Conservation (phyloP, 345 rosid genomes). For the Capsella bursapastoris region DNA sequence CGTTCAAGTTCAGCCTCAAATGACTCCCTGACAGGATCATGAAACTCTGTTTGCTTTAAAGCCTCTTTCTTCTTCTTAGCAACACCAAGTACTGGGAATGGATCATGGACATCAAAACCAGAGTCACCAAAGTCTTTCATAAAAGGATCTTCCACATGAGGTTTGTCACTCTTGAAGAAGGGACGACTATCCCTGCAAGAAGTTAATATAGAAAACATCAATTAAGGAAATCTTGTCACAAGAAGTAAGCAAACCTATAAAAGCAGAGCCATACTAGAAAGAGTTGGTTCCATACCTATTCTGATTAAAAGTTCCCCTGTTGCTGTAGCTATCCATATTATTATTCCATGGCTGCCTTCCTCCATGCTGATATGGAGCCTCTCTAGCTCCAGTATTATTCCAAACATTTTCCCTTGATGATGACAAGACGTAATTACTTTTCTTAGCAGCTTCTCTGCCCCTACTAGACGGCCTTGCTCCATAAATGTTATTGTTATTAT, state of each 20-base stretch:
- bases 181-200: slow-evolving; percentile 67
- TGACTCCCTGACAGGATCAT: slow-evolving; percentile 93
- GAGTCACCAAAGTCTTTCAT: slow-evolving; percentile 59
- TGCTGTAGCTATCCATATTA: slow-evolving; percentile 49
- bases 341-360: slow-evolving; percentile 71
- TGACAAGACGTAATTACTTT: slow-evolving; percentile 54
- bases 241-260: slow-evolving; percentile 54
- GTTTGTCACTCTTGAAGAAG: slow-evolving; percentile 67
- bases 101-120: slow-evolving; percentile 76
- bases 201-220: slow-evolving; percentile 56
- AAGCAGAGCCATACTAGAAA: slow-evolving; percentile 46
- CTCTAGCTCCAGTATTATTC: slow-evolving; percentile 65
- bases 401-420: slow-evolving; percentile 54
- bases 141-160: slow-evolving; percentile 69
- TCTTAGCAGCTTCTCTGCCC: slow-evolving; percentile 61
- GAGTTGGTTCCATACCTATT: slow-evolving; percentile 56
- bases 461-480: slow-evolving; percentile 53
- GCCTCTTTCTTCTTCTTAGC: slow-evolving; percentile 84
- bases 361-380: slow-evolving; percentile 57
- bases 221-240: slow-evolving; percentile 52
- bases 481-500: slow-evolving; percentile 45
- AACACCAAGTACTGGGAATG: slow-evolving; percentile 71
- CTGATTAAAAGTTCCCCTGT: slow-evolving; percentile 53
- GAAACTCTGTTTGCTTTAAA: slow-evolving; percentile 73
- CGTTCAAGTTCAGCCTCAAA: slow-evolving; percentile 99